Evolutionary conservation across 495 filamentous ascomycete genomes (phyloP), one percentile per base, ranked within the genome.

Genomic region (Geoglossum glabrum): DNA sequence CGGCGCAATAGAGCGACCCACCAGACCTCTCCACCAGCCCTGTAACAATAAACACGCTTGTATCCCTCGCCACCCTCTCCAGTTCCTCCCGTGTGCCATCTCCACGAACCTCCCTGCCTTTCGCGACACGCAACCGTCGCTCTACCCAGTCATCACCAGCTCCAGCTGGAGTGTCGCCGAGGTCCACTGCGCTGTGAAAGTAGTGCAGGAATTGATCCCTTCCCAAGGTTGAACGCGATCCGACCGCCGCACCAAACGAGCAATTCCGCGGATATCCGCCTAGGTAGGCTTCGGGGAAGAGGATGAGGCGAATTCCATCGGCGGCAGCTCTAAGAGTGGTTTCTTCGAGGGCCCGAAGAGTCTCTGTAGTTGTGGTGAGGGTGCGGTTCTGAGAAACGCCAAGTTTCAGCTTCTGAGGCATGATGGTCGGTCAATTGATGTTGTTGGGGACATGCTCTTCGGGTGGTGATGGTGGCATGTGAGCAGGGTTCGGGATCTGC

Each of bases 281-380:
- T 0, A 97, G 75, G 66, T 87, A 96, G 27, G 90, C 90, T 72
- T 97, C 90, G 0, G 90, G 90, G 62, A 95, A 92, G 45, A 96
- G 79, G 19, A 97, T 70, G 54, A 97, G 75, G 64, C 90, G 76
- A 27, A 85, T 76, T 30, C 76, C 74, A n/a, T 71, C 65, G 0
- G 57, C 56, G 0, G 75, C 71, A 4, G 84, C 84, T 2, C 61
- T 58, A 0, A 58, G 59, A 28, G 82, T 77, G 21, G 81, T 79
- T 11, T 65, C 59, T 50, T 77, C 70, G 19, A 95, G 79, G 11
- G 80, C 76, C 9, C 65, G 54, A 52, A 96, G 79, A 2, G 89
- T 95, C 31, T 75, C 72, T 8, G 72, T 25, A 8, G 82, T 78
- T 11, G 81, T 81, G 33, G 75, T 59, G 51, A 78, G 79, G 25